Percentiles rank a stretch among this genome's conserved stretches.
Evolutionary conservation across 2,329 filamentous ascomycete genomes (phyloP).

Genomic region (Arachnomyces sp.): DNA sequence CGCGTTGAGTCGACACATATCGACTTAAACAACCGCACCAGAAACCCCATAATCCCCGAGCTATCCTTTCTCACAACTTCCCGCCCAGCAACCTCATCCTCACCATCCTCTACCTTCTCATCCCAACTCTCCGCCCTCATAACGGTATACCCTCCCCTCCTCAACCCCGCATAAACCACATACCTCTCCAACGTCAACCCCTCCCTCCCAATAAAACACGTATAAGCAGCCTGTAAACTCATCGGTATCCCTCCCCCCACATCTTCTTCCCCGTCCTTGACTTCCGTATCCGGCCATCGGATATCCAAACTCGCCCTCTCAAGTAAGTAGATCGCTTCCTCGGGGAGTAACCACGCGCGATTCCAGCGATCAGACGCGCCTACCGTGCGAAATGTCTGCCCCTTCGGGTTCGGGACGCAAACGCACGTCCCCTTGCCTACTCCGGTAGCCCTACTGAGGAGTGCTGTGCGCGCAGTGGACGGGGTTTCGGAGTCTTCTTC

Average conservation of each 20-base stretch:
- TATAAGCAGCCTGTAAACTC: conserved; percentile 84
- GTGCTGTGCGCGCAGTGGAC: too few relatives aligned
- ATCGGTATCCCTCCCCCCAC: conserved; percentile 65
- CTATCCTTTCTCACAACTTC: conserved; percentile 1
- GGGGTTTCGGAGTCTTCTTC: conserved; percentile 9
- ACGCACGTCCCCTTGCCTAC: conserved; percentile 40
- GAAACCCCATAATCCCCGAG: conserved; percentile 22
- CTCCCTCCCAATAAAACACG: conserved; percentile 65
- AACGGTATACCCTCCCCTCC: conserved; percentile 72
- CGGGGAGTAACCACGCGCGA: conserved; percentile 74
- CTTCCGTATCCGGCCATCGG: conserved; percentile 59
- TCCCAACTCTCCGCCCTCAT: conserved; percentile 56
- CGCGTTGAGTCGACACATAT: conserved; percentile 21
- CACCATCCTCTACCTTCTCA: conserved; percentile 24
- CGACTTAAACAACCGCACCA: conserved; percentile 26
- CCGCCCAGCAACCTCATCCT: conserved; percentile 6
- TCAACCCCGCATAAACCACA: conserved; percentile 78
- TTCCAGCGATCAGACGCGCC: conserved; percentile 59
- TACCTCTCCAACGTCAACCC: conserved; percentile 67
- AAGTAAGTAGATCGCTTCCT: conserved; percentile 82
- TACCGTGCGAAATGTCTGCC: conserved; percentile 65
- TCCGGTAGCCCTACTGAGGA: too few relatives aligned
- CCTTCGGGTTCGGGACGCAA: conserved; percentile 62
- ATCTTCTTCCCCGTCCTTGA: conserved; percentile 31
- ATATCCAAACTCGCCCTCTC: conserved; percentile 83